Evolutionary conservation across 352 stramenopile genomes (phyloP).

Genomic region (Paralagenidium karlingii): DNA sequence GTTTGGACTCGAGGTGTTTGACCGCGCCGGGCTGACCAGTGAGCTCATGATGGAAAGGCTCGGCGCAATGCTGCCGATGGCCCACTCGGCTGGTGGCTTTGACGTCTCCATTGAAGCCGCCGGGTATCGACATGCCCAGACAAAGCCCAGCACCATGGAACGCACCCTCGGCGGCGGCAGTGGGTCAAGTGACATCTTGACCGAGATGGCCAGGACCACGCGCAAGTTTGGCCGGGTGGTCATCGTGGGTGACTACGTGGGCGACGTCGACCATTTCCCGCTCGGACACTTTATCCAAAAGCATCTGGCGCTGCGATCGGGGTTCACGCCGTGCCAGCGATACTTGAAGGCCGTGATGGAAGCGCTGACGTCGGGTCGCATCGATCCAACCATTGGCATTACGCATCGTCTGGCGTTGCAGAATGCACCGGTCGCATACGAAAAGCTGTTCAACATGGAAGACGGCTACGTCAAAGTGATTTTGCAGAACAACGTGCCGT

Average conservation of each 20-base stretch:
- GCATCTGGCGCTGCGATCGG: not conserved
- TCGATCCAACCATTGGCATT: not conserved
- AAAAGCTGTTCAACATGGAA: not conserved
- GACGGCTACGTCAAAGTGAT: not conserved
- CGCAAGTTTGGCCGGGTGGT: conserved; percentile 3
- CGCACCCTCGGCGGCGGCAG: conserved; percentile 11
- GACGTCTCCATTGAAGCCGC: conserved; percentile 27
- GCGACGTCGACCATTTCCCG: not conserved
- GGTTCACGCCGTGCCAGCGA: not conserved
- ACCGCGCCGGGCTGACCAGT: conserved; percentile 10
- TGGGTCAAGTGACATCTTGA: conserved; percentile 13
- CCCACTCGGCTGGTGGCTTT: conserved; percentile 9
- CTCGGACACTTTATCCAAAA: not conserved
- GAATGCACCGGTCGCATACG: not conserved
- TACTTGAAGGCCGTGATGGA: not conserved
- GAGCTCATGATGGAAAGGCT: conserved; percentile 16
- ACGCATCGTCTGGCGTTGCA: not conserved
- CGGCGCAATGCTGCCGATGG: conserved; percentile 13
- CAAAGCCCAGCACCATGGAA: conserved; percentile 10
- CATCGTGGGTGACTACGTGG: not conserved
- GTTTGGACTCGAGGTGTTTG: conserved; percentile 21
- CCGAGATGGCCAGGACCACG: conserved; percentile 14
- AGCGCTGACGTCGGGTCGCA: not conserved
- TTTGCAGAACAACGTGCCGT: not conserved
- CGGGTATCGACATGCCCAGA: conserved; percentile 15